Evolutionary conservation across 257 asterid species (phyloP).

Genomic region (Lycium barbarum): DNA sequence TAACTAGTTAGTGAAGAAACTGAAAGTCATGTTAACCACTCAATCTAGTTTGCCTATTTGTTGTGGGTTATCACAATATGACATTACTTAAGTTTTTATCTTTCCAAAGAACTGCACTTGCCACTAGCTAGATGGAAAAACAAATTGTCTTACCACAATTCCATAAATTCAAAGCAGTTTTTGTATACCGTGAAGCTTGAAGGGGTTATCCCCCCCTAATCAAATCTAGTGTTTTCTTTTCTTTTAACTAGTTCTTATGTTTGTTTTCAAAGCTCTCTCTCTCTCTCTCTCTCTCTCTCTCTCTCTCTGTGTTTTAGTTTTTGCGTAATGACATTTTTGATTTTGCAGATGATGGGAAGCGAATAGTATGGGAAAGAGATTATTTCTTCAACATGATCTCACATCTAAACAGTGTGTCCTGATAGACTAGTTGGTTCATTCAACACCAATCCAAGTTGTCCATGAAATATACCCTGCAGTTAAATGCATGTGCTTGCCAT

Average conservation of each 20-base stretch:
- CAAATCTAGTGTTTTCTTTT: neutral
- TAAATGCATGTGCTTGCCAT: neutral
- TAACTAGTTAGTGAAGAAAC: neutral
- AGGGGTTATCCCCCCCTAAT: neutral
- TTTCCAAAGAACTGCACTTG: neutral
- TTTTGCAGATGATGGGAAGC: slow-evolving; percentile 83
- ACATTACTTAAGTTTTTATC: neutral
- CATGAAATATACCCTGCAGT: neutral
- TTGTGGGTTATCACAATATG: neutral
- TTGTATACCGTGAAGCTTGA: neutral
- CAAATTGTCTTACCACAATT: no score
- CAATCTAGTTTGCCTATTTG: slow-evolving; percentile 13
- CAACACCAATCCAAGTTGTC: slow-evolving; percentile 20
- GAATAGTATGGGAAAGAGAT: slow-evolving; percentile 40
- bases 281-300: neutral
- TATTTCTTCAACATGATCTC: neutral
- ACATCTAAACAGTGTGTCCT: neutral
- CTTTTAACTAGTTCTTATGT: neutral
- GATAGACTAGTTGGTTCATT: slow-evolving; percentile 17
- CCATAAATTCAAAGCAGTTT: no score
- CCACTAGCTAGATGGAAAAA: no score
- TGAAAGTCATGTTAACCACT: neutral
- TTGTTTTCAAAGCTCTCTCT: neutral
- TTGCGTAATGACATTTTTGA: slow-evolving; percentile 8
- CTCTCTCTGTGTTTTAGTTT: neutral